Conservation (phyloP, 2,329 filamentous ascomycete genomes). For the Phialophora verrucosa region DNA sequence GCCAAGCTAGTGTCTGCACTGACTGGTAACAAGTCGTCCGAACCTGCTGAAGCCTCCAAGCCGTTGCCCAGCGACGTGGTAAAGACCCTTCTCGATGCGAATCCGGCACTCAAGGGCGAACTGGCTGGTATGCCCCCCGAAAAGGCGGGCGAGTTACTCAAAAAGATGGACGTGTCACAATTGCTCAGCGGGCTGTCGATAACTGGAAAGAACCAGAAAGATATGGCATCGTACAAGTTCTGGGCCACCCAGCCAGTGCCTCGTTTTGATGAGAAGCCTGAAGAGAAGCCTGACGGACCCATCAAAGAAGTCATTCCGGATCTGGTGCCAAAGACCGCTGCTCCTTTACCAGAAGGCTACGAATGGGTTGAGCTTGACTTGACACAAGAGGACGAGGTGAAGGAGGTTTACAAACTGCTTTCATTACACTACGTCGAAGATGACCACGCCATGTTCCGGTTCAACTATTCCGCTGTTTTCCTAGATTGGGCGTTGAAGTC, state of each 20-base stretch:
- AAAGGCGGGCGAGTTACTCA: constrained; percentile 57
- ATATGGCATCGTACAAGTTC: constrained; percentile 98
- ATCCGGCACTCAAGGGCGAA: constrained; percentile 70
- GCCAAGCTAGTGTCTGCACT: constrained; percentile 37
- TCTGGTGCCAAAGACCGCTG: constrained; percentile 77
- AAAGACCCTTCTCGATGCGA: constrained; percentile 51
- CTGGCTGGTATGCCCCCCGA: constrained; percentile 75
- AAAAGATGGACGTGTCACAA: constrained; percentile 55
- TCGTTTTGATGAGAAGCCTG: constrained; percentile 69
- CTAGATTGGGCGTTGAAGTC: constrained; percentile 94
- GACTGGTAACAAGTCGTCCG: constrained; percentile 28
- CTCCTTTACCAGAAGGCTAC: constrained; percentile 78
- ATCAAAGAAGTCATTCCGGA: constrained; percentile 81
- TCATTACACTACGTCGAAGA: constrained; percentile 97
- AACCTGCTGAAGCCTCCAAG: constrained; percentile 33
- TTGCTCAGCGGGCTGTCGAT: constrained; percentile 64
- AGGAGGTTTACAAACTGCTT: constrained; percentile 89
- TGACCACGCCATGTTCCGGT: constrained; percentile 94
- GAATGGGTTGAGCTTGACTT: constrained; percentile 95
- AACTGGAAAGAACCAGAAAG: constrained; percentile 86
- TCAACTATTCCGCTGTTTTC: constrained; percentile 90
- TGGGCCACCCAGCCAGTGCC: constrained; percentile 97
- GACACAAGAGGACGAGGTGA: constrained; percentile 74
- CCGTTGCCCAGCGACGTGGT: constrained; percentile 33
- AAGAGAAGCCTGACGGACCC: constrained; percentile 74